A percentile compares a stretch with the other conserved stretches of the same genome.
These are phyloP conservation scores for Pachysandra terminalis DNA, from an alignment of 164 flowering plant species.

Conservation along the genomic window DNA sequence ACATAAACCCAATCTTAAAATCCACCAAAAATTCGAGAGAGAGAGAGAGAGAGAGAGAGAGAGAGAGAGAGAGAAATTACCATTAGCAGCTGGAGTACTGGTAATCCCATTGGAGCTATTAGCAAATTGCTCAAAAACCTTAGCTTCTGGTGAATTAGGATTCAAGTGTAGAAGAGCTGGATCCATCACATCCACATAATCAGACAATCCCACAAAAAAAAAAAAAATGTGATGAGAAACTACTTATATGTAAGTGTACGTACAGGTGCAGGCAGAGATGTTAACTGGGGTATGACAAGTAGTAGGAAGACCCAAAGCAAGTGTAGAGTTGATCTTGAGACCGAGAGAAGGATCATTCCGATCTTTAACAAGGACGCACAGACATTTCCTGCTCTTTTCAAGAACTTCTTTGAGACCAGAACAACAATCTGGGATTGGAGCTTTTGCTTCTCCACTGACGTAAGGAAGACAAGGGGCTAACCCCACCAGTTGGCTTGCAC, in stretches of 20 bases:
- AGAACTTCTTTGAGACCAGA: conserved; percentile 34
- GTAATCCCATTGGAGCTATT: conserved; percentile 9
- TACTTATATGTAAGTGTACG: not conserved
- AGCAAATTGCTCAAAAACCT: conserved; percentile 34
- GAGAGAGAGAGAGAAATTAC: too few species aligned
- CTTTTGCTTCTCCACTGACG: conserved; percentile 32
- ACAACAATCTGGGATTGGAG: conserved; percentile 46
- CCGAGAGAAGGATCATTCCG: conserved; percentile 35
- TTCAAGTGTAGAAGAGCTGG: conserved; percentile 38
- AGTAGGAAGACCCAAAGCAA: conserved; percentile 34
- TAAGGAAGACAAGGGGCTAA: conserved; percentile 38
- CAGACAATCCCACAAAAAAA: too few species aligned
- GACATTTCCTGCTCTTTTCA: conserved; percentile 30
- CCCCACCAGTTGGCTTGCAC: conserved; percentile 30
- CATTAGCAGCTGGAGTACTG: conserved; percentile 14
- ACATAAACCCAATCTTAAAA: too few species aligned
- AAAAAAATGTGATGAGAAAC: too few species aligned
- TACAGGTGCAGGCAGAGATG: conserved; percentile 41
- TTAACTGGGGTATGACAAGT: conserved; percentile 32
- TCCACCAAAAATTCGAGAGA: too few species aligned
- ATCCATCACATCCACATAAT: conserved; percentile 4
- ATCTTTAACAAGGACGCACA: conserved; percentile 36
- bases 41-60: too few species aligned
- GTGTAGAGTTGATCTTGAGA: conserved; percentile 37
- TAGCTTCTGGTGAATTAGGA: conserved; percentile 45